phyloP scores from a whole-genome alignment of 371 early-diverging fungal species.

The Aphelidium insulamus region DNA sequence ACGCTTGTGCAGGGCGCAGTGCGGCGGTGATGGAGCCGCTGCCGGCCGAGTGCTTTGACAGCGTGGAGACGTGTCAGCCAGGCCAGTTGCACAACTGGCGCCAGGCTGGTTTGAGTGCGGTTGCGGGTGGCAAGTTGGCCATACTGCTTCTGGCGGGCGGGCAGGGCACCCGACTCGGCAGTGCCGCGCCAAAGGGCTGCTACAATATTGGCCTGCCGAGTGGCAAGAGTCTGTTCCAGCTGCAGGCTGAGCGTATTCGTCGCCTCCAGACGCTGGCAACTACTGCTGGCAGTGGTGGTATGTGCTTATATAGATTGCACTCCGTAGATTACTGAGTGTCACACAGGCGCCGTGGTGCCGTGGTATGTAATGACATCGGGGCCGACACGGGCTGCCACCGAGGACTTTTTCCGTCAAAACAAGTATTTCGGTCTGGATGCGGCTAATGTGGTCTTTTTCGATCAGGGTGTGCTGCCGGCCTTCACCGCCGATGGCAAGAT shows the following conservation, averaged over 20 bases:
- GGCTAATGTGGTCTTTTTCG: constrained; percentile 66
- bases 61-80: constrained; percentile 23
- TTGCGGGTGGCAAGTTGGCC: constrained; percentile 72
- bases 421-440: constrained; percentile 57
- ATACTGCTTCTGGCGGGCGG: constrained; percentile 83
- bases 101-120: constrained; percentile 42
- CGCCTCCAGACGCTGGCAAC: constrained; percentile 55
- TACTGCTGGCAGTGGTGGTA: neutral
- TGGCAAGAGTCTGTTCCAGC: constrained; percentile 60
- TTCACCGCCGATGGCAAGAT: constrained; percentile 62
- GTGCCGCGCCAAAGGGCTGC: constrained; percentile 74
- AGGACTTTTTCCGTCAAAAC: constrained; percentile 41
- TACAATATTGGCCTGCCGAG: constrained; percentile 77
- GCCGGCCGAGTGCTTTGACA: constrained; percentile 45
- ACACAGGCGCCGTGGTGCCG: constrained; percentile 35
- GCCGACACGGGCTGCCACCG: constrained; percentile 61
- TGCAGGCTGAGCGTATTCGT: constrained; percentile 76
- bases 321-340: constrained; percentile 8
- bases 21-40: constrained; percentile 37
- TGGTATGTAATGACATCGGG: constrained; percentile 93
- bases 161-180: constrained; percentile 73
- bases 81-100: constrained; percentile 43
- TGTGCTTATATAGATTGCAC: too few relatives aligned
- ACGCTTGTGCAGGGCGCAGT: constrained; percentile 3
- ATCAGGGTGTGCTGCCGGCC: constrained; percentile 69